phyloP scores from a whole-genome alignment of 2,329 filamentous ascomycete genomes.

The Periconia sp. region DNA sequence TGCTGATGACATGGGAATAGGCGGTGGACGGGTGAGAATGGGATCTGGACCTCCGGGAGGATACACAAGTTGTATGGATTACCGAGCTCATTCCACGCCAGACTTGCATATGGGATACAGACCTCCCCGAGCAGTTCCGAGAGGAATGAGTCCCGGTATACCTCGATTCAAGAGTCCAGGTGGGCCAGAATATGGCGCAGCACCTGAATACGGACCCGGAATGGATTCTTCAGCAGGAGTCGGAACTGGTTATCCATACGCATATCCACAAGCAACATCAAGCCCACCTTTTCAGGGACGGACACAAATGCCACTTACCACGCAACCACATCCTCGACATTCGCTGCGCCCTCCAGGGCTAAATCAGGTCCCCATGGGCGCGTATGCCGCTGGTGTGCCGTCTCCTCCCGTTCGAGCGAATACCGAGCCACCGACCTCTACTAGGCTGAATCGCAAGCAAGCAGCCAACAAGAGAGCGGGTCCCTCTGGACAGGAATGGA shows the following conservation, averaged over 20 bases:
- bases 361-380: conserved; percentile 23
- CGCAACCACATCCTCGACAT: neutral
- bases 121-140: neutral
- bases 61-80: conserved; percentile 10
- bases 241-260: neutral
- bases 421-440: conserved; percentile 8
- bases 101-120: conserved; percentile 1
- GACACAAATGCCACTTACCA: neutral
- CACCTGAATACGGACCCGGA: neutral
- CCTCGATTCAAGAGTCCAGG: neutral
- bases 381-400: conserved; percentile 8
- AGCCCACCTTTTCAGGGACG: neutral
- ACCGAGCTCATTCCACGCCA: neutral
- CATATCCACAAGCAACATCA: neutral
- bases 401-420: conserved; percentile 1
- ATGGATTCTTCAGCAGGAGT: no score
- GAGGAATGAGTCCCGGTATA: neutral
- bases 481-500: conserved; percentile 28
- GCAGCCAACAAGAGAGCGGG: conserved; percentile 12
- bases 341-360: conserved; percentile 3
- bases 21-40: conserved; percentile 5
- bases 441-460: conserved; percentile 18
- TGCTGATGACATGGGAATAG: no score
- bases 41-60: neutral
- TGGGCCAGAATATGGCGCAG: neutral